Evolutionary conservation across 768 basidiomycete species (phyloP).

Genomic region (Termitomyces sp.): DNA sequence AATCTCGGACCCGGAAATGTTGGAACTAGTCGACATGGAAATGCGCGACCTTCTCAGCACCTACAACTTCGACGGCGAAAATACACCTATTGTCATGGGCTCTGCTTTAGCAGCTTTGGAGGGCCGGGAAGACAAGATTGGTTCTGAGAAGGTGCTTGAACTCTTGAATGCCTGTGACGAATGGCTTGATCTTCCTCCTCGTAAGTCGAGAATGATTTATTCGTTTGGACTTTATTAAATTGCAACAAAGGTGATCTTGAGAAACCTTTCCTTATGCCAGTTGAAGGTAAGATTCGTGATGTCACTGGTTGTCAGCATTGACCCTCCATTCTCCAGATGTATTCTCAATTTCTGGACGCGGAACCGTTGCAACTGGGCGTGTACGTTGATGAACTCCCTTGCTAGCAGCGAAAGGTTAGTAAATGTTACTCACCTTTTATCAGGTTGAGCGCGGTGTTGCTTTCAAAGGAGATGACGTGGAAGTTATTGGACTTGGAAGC

Average conservation of each 20-base stretch:
- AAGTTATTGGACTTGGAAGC: slow-evolving; percentile 83
- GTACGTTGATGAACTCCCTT: slow-evolving; percentile 37
- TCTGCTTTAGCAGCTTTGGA: slow-evolving; percentile 95
- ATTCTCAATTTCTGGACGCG: slow-evolving; percentile 97
- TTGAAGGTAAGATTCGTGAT: slow-evolving; percentile 59
- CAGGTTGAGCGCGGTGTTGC: slow-evolving; percentile 91
- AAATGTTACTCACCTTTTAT: not conserved
- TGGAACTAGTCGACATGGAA: slow-evolving; percentile 99
- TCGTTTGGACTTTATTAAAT: not conserved
- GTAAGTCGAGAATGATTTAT: slow-evolving; percentile 40
- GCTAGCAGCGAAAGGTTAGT: not conserved
- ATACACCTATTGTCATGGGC: slow-evolving; percentile 97
- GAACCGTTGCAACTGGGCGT: slow-evolving; percentile 94
- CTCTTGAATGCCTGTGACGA: slow-evolving; percentile 84
- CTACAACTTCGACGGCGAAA: slow-evolving; percentile 96
- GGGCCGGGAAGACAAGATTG: slow-evolving; percentile 76
- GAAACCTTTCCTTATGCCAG: slow-evolving; percentile 93
- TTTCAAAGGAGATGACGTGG: slow-evolving; percentile 89
- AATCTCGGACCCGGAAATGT: slow-evolving; percentile 96
- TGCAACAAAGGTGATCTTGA: slow-evolving; percentile 83
- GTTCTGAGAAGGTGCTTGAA: slow-evolving; percentile 74
- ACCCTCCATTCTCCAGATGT: slow-evolving; percentile 49
- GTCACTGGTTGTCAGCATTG: not conserved
- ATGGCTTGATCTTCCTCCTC: slow-evolving; percentile 93
- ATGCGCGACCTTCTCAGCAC: slow-evolving; percentile 92